These are phyloP conservation scores for Rasamsonia emersonii DNA, from an alignment of 2,329 filamentous ascomycete species.

Conservation along the genomic window DNA sequence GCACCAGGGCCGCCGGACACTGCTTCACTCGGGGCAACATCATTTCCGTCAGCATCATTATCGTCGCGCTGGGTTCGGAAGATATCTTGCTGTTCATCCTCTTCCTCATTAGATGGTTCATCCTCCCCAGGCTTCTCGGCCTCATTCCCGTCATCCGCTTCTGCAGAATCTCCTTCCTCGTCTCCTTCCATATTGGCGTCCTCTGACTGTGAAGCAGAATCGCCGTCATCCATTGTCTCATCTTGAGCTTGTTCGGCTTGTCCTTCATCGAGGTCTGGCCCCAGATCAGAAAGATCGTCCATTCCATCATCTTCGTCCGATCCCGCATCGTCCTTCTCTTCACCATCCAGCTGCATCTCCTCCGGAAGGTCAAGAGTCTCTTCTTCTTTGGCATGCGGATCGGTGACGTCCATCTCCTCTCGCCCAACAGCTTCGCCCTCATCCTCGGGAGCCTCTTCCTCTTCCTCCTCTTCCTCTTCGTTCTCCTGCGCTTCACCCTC, in stretches of 20 bases:
- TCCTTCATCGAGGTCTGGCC: conserved; percentile 28
- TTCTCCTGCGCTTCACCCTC: conserved; percentile 46
- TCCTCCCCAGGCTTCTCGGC: conserved; percentile 39
- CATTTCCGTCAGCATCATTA: conserved; percentile 45
- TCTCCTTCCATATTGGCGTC: conserved; percentile 27
- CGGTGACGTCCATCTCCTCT: conserved; percentile 56
- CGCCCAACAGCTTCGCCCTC: conserved; percentile 56
- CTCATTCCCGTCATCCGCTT: conserved; percentile 24
- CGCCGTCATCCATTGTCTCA: conserved; percentile 21
- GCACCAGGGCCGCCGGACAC: conserved; percentile 30
- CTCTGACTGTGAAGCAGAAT: conserved; percentile 21
- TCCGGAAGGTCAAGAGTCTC: conserved; percentile 78
- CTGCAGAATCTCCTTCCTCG: conserved; percentile 29
- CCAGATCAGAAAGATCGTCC: conserved; percentile 39
- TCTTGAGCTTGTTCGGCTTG: conserved; percentile 22
- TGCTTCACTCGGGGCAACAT: conserved; percentile 39
- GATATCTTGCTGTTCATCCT: conserved; percentile 45
- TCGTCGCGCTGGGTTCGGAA: conserved; percentile 40
- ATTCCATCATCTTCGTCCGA: conserved; percentile 42
- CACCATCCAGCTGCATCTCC: conserved; percentile 72
- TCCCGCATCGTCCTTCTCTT: conserved; percentile 49
- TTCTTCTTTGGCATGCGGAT: conserved; percentile 72
- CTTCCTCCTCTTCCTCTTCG: conserved; percentile 47
- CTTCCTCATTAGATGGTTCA: conserved; percentile 31
- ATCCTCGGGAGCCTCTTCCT: conserved; percentile 42